Evolutionary conservation across 2,329 filamentous ascomycete genomes (phyloP).

Genomic region (Colletotrichum truncatum): DNA sequence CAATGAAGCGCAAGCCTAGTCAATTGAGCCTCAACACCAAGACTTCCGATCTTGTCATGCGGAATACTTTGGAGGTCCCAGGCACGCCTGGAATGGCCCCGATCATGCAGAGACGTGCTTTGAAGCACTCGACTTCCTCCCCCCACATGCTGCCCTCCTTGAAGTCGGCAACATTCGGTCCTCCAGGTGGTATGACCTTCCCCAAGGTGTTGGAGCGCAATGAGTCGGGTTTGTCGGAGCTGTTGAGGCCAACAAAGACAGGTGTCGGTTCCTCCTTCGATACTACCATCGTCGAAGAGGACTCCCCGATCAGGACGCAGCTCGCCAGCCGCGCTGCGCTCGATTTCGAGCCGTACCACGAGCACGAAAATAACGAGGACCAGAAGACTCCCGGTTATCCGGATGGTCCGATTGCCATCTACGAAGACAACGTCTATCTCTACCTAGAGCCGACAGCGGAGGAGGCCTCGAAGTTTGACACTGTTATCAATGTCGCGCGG

Average conservation of each 20-base stretch:
- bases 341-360: conserved; percentile 69
- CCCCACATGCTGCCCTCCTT: conserved; percentile 71
- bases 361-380: conserved; percentile 79
- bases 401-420: conserved; percentile 83
- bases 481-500: conserved; percentile 85
- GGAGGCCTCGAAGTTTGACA: conserved; percentile 80
- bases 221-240: conserved; percentile 67
- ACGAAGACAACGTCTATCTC: conserved; percentile 79
- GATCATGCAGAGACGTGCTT: conserved; percentile 68
- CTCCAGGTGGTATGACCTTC: conserved; percentile 70
- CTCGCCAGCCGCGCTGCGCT: conserved; percentile 68
- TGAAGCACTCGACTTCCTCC: conserved; percentile 75
- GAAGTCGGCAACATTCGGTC: conserved; percentile 68
- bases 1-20: conserved; percentile 78
- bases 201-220: conserved; percentile 69
- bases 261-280: conserved; percentile 47
- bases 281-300: conserved; percentile 61
- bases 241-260: conserved; percentile 61
- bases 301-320: conserved; percentile 68
- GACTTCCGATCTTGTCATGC: conserved; percentile 63
- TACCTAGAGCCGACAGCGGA: conserved; percentile 84
- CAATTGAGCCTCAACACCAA: conserved; percentile 81
- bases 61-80: conserved; percentile 62
- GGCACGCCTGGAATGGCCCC: conserved; percentile 64
- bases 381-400: conserved; percentile 86